phyloP scores from a whole-genome alignment of 108 stramenopile species.

The Nitzschia putrida region DNA sequence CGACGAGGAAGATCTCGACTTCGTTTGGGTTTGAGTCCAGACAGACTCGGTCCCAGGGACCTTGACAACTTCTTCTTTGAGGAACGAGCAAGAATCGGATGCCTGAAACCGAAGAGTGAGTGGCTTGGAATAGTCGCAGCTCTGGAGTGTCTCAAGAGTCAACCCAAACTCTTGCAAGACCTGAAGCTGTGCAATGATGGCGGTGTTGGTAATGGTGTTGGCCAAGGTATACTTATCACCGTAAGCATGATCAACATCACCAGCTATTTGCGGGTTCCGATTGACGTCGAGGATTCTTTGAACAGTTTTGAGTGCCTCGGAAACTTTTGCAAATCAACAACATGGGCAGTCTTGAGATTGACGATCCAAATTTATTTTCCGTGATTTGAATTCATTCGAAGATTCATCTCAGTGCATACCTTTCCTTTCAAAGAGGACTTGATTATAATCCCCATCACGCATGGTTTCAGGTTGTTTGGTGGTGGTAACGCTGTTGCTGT shows the following conservation, averaged over 20 bases:
- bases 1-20: background rate
- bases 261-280: conserved; percentile 41
- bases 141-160: conserved; percentile 33
- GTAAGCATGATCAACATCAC: conserved; percentile 64
- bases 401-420: no score
- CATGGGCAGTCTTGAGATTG: no score
- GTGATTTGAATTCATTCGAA: no score
- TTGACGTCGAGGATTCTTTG: conserved; percentile 41
- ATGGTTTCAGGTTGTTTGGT: no score
- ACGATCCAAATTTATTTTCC: no score
- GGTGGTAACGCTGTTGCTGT: no score
- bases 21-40: background rate
- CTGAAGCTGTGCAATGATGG: conserved; percentile 63
- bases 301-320: conserved; percentile 37
- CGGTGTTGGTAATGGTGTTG: conserved; percentile 58
- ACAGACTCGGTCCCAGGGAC: background rate
- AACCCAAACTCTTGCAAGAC: conserved; percentile 68
- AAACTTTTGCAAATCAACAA: no score
- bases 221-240: conserved; percentile 73
- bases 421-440: no score
- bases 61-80: conserved; percentile 50
- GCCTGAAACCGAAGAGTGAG: conserved; percentile 66
- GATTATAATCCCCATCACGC: no score
- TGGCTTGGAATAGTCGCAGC: conserved; percentile 24
- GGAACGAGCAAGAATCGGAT: conserved; percentile 38